Evolutionary conservation across 331 rosid species (phyloP).

Genomic region (Prunus yedoensis): DNA sequence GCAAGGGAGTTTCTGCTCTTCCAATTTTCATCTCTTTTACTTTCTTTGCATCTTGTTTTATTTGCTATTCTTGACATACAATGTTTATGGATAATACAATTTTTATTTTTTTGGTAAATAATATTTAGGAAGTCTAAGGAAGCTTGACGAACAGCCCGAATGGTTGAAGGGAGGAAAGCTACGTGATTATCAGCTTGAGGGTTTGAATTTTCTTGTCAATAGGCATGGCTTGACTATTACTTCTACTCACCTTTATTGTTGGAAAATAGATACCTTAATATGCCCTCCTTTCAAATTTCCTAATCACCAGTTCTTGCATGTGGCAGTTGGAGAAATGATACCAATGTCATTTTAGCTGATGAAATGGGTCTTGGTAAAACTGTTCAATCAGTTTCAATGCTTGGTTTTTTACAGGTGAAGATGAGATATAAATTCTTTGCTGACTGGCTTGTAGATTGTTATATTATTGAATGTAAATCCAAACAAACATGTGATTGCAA

Average conservation of each 20-base stretch:
- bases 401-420: conserved; percentile 92
- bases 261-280: conserved; percentile 7
- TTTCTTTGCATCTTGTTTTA: background rate
- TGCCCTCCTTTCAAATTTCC: conserved; percentile 14
- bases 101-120: conserved; percentile 20
- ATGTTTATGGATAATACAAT: background rate
- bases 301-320: conserved; percentile 31
- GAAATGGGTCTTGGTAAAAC: conserved; percentile 99
- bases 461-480: background rate
- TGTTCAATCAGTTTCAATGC: conserved; percentile 98
- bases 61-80: background rate
- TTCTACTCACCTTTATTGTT: background rate
- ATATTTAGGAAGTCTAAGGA: conserved; percentile 87
- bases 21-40: background rate
- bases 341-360: conserved; percentile 99
- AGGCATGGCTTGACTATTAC: conserved; percentile 47
- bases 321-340: conserved; percentile 98
- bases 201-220: conserved; percentile 98
- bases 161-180: conserved; percentile 99
- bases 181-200: conserved; percentile 99
- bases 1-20: background rate
- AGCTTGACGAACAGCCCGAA: conserved; percentile 96
- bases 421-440: conserved; percentile 16
- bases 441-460: background rate
- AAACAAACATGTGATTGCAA: background rate